These are phyloP conservation scores for Yamadazyma sp. DNA, from an alignment of 805 yeast species.

Conservation along the genomic window DNA sequence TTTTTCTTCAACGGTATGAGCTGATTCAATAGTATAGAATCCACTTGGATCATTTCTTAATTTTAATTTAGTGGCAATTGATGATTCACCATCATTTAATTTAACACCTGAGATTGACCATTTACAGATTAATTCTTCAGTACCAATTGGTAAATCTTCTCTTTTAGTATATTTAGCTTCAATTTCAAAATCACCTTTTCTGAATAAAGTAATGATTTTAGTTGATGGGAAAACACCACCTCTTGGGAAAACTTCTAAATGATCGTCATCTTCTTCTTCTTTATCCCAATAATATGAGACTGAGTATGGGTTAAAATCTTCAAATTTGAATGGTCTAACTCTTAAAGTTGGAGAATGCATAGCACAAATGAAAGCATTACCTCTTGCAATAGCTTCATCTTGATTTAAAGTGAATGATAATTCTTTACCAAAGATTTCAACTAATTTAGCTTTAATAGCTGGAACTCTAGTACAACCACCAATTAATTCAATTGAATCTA, in stretches of 20 bases:
- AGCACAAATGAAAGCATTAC: conserved; percentile 98
- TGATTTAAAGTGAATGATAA: conserved; percentile 95
- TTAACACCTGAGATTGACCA: conserved; percentile 88
- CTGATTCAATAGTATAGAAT: conserved; percentile 87
- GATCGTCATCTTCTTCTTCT: conserved; percentile 79
- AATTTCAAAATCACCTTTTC: conserved; percentile 83
- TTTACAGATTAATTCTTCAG: conserved; percentile 64
- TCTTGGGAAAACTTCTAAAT: conserved; percentile 94
- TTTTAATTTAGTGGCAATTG: conserved; percentile 86
- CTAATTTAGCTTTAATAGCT: conserved; percentile 74
- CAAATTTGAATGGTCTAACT: conserved; percentile 98
- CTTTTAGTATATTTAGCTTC: conserved; percentile 83
- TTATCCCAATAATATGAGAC: conserved; percentile 95
- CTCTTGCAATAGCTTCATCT: conserved; percentile 98
- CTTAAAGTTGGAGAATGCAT: conserved; percentile 98
- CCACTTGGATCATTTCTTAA: conserved; percentile 98
- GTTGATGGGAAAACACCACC: conserved; percentile 94
- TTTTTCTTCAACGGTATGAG: conserved; percentile 91
- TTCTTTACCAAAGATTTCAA: conserved; percentile 78
- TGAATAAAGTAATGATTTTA: conserved; percentile 89
- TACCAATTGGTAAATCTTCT: conserved; percentile 67
- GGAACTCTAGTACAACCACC: conserved; percentile 99
- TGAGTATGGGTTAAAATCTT: conserved; percentile 87
- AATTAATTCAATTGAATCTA: conserved; percentile 90
- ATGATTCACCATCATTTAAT: conserved; percentile 69